Base-by-base conservation (phyloP, 305 asterid genomes). In the Ajuga reptans region DNA sequence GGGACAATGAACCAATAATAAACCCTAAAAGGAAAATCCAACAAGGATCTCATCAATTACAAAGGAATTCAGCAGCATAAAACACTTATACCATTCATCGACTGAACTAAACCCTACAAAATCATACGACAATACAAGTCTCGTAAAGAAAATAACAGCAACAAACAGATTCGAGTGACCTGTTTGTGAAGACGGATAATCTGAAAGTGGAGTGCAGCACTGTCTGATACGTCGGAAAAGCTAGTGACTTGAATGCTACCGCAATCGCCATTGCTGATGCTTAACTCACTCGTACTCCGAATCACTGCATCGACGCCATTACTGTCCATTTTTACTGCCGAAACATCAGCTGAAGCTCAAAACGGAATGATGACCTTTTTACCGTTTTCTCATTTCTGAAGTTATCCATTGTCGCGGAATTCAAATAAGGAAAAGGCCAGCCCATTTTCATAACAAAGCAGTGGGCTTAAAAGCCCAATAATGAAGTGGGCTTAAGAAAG, bases 131-230 rank as follows among this genome's bases (percentile, higher is more conserved):
- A 46, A 63, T 8, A 0, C 17, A n/a, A 1, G 3, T 0, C 42
- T 24, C 6, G 37, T 11, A 46, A 45, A 6, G 9, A n/a, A n/a
- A 50, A 9, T 3, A 71, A 11, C 8, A 21, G 14, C 10, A 37
- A 46, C 54, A n/a, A 3, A 6, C 29, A 5, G 12, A 6, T 39
- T 21, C 27, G 9, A 9, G 33, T 33, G 5, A 82, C 98, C 96
- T 92, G 98, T 66, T 86, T 87, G 52, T 71, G 92, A 70, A 92
- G 87, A 21, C 91, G 91, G 50, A 92, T 80, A 69, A 92, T 92
- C 77, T 89, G 96, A 78, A 86, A 87, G 75, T 89, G 86, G 66
- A 89, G 86, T 60, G 83, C 64, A 12, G 73, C 83, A 53, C 80
- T 89, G 41, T 92, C 91, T 2, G 85, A 82, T 54, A 81, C 58